These are phyloP conservation scores for Suillus discolor DNA, from an alignment of 768 basidiomycete species.

Conservation along the genomic window DNA sequence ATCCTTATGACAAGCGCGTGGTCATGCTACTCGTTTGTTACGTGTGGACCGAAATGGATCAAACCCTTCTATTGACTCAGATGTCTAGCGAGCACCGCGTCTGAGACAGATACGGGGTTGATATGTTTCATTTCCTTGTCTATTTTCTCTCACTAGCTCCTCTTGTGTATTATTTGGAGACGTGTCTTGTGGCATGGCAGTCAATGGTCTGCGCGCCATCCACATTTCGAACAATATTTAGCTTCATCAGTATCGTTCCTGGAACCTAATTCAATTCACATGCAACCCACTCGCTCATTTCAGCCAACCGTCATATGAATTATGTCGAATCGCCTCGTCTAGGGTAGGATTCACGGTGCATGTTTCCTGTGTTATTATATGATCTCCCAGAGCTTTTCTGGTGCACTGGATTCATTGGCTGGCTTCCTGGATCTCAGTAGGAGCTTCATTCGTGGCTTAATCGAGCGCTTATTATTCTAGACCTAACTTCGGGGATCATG, in stretches of 20 bases:
- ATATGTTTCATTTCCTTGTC: conserved; percentile 20
- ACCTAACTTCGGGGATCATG: background rate
- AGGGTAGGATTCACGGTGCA: background rate
- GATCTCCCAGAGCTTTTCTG: background rate
- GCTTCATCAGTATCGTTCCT: background rate
- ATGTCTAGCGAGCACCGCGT: conserved; percentile 57
- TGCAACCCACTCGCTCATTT: background rate
- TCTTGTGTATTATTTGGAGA: background rate
- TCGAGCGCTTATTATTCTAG: background rate
- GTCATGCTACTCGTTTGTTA: conserved; percentile 21
- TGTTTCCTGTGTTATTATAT: background rate
- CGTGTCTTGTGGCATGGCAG: background rate
- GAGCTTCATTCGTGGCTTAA: background rate
- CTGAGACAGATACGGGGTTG: conserved; percentile 95
- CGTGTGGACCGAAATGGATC: conserved; percentile 55
- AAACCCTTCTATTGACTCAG: conserved; percentile 84
- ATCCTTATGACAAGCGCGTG: conserved; percentile 20
- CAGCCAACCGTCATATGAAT: background rate
- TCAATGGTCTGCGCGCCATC: background rate
- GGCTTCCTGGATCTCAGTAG: background rate
- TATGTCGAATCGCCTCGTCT: background rate
- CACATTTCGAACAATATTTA: background rate
- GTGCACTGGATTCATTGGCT: background rate
- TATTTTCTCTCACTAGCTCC: background rate
- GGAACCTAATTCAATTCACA: background rate